phyloP scores from a whole-genome alignment of 176 grass and related monocot species.

The sorghum (Sorghum bicolor) region Sorghum_bicolor_NCBIv3 NC_012870.2:26548501-26549000 shows the following conservation, averaged over 20 bases:
- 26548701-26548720: conserved; percentile 5
- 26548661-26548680: not conserved
- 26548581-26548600: not conserved
- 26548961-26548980: conserved; percentile 95
- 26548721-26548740: not conserved
- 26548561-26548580: not conserved
- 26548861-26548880: not conserved
- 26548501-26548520: conserved; percentile 87
- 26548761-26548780: not conserved
- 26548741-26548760: not conserved
- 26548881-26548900: not conserved
- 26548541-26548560: conserved; percentile 88
- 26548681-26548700: not conserved
- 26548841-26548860: not conserved
- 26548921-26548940: conserved; percentile 28
- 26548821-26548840: not conserved
- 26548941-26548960: conserved; percentile 84
- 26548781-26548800: not conserved
- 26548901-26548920: conserved; percentile 8
- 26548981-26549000: conserved; percentile 83
- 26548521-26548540: conserved; percentile 88
- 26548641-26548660: not conserved
- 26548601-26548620: not conserved
- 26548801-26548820: not conserved
- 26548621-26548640: not conserved